Evolutionary conservation across 2,329 filamentous ascomycete genomes (phyloP).

Genomic region (Pseudogymnoascus sp.): DNA sequence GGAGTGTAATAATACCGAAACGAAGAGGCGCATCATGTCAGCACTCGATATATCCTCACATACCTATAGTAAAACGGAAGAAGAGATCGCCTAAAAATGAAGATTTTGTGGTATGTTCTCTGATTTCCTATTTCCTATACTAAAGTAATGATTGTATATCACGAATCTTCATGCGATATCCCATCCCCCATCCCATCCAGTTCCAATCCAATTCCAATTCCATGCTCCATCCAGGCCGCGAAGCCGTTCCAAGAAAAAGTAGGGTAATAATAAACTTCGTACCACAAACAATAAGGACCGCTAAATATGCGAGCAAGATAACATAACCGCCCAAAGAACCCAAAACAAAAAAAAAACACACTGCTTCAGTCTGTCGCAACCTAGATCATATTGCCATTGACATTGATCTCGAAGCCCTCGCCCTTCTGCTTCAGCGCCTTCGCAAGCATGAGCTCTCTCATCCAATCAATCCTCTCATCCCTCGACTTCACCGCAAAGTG

Average conservation of each 20-base stretch:
- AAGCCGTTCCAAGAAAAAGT: constrained; percentile 2
- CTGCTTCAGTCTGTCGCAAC: not conserved
- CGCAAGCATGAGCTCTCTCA: constrained; percentile 85
- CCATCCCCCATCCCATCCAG: not conserved
- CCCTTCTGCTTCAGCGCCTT: constrained; percentile 80
- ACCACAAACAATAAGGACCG: not conserved
- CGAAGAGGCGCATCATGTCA: too few species aligned
- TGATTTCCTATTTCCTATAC: not conserved
- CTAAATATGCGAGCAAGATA: constrained; percentile 5
- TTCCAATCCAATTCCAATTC: not conserved
- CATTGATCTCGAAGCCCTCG: constrained; percentile 72
- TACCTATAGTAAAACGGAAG: too few species aligned
- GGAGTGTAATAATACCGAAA: too few species aligned
- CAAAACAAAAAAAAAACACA: not conserved
- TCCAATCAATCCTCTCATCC: constrained; percentile 95
- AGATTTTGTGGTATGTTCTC: not conserved
- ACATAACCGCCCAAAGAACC: not conserved
- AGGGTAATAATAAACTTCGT: not conserved
- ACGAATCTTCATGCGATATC: not conserved
- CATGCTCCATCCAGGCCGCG: not conserved
- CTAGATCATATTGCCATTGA: constrained; percentile 71
- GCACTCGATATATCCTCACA: too few species aligned
- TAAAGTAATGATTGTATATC: constrained; percentile 5
- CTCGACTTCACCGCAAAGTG: constrained; percentile 85
- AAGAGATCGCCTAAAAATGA: too few species aligned